Evolutionary conservation across 495 filamentous ascomycete genomes (phyloP), one percentile per base, ranked within the genome.

Genomic region (Lasiosphaeria hispida): DNA sequence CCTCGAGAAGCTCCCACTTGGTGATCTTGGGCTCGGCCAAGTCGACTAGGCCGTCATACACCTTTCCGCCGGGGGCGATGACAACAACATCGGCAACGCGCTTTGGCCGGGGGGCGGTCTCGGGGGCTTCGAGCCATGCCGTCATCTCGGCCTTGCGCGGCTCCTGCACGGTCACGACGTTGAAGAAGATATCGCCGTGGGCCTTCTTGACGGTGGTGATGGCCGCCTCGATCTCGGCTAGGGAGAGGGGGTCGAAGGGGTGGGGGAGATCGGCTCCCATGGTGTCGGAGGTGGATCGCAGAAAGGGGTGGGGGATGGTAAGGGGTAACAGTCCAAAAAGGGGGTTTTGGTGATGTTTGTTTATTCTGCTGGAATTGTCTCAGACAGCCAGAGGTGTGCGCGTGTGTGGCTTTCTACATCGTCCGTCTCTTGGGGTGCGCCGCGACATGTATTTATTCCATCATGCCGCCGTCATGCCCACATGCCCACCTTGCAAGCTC

Each of bases 61-160:
- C 83, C 71, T 85, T 88, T 38, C 87, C 87, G 6, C 87, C 88
- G 2, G 84, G 82, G 0, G 85, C 89, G 72, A 96, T 91, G n/a
- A 85, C 88, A 23, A 96, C 90, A 0, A 96, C 79, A 71, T 97
- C 92, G 2, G 92, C 92, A 14, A 88, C 74, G 61, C 92, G 81
- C 18, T 77, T 70, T 19, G 92, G 92, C 8, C 87, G 81, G 10
- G 85, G 80, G 0, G 75, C 74, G 10, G 74, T 79, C 44, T 83
- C 72, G 10, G 88, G 82, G 53, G 85, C 77, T 36, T 77, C 83
- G 2, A 96, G 69, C 91, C 92, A 97, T 49, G 82, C 83, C 65
- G 86, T 77, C 90, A 96, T 95, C 66, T 92, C 85, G 33, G 80
- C 84, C 80, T 96, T 96, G 61, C 85, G 85, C 13, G 92, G 92